phyloP scores from a whole-genome alignment of 1,284 basidiomycete species.

The Moniliophthora roreri region DNA sequence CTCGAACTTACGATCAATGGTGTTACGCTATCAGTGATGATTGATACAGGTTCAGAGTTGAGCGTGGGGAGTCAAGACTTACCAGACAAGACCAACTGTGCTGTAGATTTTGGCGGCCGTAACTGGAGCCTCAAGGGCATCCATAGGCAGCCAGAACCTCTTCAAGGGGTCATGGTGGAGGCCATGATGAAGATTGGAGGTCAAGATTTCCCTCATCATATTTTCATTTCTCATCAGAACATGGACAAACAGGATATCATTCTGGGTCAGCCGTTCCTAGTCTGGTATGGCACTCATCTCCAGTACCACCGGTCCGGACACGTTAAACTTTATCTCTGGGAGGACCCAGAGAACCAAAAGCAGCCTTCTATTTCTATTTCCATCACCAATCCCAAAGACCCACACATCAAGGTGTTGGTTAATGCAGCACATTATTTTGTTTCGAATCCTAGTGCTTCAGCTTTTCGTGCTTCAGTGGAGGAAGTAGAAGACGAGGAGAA shows the following conservation, averaged over 20 bases:
- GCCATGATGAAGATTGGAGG: neutral
- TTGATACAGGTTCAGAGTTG: slow-evolving; percentile 24
- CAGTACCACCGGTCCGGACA: slow-evolving; percentile 1
- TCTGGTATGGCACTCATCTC: neutral
- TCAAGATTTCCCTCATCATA: slow-evolving; percentile 3
- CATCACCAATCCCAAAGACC: neutral
- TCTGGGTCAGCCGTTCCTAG: slow-evolving; percentile 1
- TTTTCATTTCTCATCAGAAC: neutral
- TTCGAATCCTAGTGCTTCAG: neutral
- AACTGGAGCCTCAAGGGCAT: neutral
- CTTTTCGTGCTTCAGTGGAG: neutral
- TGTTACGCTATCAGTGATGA: slow-evolving; percentile 11
- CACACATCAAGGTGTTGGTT: slow-evolving; percentile 8
- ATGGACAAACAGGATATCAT: slow-evolving; percentile 3
- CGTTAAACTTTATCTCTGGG: slow-evolving; percentile 4
- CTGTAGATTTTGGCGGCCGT: neutral
- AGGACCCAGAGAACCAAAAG: neutral
- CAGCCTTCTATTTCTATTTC: neutral
- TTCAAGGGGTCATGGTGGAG: neutral
- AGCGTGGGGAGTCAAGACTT: slow-evolving; percentile 17
- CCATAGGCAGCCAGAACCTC: neutral
- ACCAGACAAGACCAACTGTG: slow-evolving; percentile 7
- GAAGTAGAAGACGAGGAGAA: neutral
- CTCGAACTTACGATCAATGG: slow-evolving; percentile 5
- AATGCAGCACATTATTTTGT: neutral